Evolutionary conservation across 306 rosid species (phyloP).

Genomic region (Pterocarpus santalinus): DNA sequence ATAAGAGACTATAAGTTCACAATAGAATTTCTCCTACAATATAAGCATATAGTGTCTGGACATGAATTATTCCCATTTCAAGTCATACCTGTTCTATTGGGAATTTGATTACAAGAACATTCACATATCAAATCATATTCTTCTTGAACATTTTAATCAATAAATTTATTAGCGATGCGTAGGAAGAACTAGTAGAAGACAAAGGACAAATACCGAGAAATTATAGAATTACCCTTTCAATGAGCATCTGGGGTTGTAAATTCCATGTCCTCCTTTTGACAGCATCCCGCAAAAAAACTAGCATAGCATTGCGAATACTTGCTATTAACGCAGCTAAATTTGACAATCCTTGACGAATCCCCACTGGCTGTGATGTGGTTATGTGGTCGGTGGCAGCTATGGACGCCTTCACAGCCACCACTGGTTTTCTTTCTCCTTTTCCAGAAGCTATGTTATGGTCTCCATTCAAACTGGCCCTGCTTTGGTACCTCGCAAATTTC

Average conservation of each 20-base stretch:
- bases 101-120: no score
- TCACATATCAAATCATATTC: no score
- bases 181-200: neutral
- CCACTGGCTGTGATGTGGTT: conserved; percentile 38
- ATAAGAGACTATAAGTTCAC: neutral
- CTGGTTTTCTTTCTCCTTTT: conserved; percentile 28
- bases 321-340: conserved; percentile 11
- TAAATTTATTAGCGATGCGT: no score
- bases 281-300: neutral
- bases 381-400: neutral
- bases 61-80: neutral
- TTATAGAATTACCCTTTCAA: conserved; percentile 45
- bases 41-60: neutral
- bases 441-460: neutral
- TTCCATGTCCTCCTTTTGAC: conserved; percentile 4
- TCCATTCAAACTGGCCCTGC: conserved; percentile 18
- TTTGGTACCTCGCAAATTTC: conserved; percentile 34
- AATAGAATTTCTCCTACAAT: neutral
- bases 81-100: neutral
- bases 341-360: conserved; percentile 14
- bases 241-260: conserved; percentile 43
- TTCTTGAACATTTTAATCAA: neutral
- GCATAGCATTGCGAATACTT: conserved; percentile 33
- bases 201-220: neutral
- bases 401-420: conserved; percentile 23